Evolutionary conservation across 164 flowering plant species (phyloP).

Genomic region (Aristolochia fimbriata): DNA sequence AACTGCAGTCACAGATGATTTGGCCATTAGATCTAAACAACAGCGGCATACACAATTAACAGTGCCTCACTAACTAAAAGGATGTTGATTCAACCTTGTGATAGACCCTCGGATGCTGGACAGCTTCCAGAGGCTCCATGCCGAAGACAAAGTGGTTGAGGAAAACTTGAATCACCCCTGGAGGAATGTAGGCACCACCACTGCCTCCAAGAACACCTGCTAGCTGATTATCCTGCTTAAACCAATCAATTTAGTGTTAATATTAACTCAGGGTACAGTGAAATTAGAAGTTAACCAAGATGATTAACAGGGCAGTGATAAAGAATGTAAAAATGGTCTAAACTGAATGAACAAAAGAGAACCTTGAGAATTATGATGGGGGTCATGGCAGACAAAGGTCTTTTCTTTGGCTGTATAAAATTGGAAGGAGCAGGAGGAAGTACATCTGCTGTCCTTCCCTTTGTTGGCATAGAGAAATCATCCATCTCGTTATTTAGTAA

Average conservation of each 20-base stretch:
- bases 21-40: neutral
- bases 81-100: slow-evolving; percentile 38
- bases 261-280: too few species aligned
- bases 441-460: slow-evolving; percentile 30
- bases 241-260: neutral
- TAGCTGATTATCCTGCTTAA: slow-evolving; percentile 60
- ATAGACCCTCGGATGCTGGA: slow-evolving; percentile 70
- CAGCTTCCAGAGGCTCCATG: slow-evolving; percentile 71
- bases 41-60: too few species aligned
- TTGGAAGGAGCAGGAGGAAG: slow-evolving; percentile 91
- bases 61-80: too few species aligned
- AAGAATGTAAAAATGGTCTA: too few species aligned
- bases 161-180: slow-evolving; percentile 73
- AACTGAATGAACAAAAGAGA: slow-evolving; percentile 1
- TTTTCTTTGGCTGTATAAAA: slow-evolving; percentile 67
- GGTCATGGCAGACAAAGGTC: slow-evolving; percentile 93
- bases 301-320: neutral
- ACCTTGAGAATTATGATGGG: slow-evolving; percentile 81
- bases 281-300: too few species aligned
- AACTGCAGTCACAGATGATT: slow-evolving; percentile 32
- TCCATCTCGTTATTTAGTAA: slow-evolving; percentile 90
- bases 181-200: slow-evolving; percentile 66
- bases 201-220: slow-evolving; percentile 81
- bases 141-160: slow-evolving; percentile 59
- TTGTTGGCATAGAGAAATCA: slow-evolving; percentile 81